Percentiles rank a stretch among this genome's conserved stretches.
phyloP scores from a whole-genome alignment of 345 rosid species.

The Pugionium cornutum region DNA sequence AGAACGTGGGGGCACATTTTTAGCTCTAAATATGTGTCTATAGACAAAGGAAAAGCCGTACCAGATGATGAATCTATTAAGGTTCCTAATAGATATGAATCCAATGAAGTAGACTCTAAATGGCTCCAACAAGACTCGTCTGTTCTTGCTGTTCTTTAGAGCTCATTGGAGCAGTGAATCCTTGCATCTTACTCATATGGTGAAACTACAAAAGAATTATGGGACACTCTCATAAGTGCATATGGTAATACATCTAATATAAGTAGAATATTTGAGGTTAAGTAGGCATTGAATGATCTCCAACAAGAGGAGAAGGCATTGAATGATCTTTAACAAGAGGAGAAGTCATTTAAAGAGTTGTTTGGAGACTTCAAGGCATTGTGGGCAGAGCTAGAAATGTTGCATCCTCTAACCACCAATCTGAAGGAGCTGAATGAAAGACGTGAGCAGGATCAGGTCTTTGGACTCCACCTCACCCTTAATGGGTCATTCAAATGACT shows the following conservation, averaged over 20 bases:
- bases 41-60: not conserved
- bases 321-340: too few species aligned
- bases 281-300: not conserved
- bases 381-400: not conserved
- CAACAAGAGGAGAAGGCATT: too few species aligned
- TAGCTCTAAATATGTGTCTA: not conserved
- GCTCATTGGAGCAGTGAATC: not conserved
- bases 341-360: not conserved
- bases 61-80: not conserved
- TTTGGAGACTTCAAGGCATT: not conserved
- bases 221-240: not conserved
- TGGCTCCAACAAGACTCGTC: not conserved
- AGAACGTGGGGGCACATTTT: not conserved
- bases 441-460: not conserved
- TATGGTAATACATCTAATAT: too few species aligned
- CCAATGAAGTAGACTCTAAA: not conserved
- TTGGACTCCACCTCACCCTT: not conserved
- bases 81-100: fast-evolving
- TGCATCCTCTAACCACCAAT: not conserved
- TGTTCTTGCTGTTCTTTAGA: not conserved
- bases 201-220: not conserved
- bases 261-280: too few species aligned
- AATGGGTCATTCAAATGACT: not conserved
- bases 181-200: not conserved
- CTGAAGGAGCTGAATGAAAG: not conserved